Base-by-base conservation (phyloP, 331 rosid species). In the Quercus tomentella region DNA sequence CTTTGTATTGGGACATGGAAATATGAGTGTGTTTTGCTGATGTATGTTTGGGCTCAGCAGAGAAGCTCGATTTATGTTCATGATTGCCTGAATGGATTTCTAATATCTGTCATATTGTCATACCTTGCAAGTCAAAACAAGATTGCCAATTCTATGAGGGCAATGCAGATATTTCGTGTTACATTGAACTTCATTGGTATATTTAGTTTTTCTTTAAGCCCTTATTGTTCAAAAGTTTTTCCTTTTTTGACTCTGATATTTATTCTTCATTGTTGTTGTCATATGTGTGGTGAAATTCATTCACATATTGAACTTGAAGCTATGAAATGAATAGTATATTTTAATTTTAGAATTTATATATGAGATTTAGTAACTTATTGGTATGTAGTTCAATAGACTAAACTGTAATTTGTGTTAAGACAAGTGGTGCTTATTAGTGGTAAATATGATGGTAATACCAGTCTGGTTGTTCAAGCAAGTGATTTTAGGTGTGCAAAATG, bases 1-100 rank as follows among this genome's bases (percentile, higher is more conserved):
- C 25, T 33, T n/a, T 73, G 5, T 76, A 68, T 25, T 12, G 28
- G 73, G 72, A 23, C 35, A 23, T 16, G 30, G 18, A 79, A 49
- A 65, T 75, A 55, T 56, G 49, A 66, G 75, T 22, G 58, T 65
- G 20, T 72, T 72, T 82, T 75, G 20, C 69, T 80, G 72, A 12
- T 76, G 72, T 83, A 95, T 97, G 94, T 91, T 81, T 93, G 99
- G 99, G 97, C 96, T 74, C 87, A 84, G 76, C 93, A 87, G 71
- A 93, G 98, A 82, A 73, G 84, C 68, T 77, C 94, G 0, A 83
- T 93, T 82, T 88, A 91, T 62, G 84, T 72, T 70, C 90, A 93
- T 81, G 98, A 95, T 86, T 93, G 98, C 84, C 79, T 95, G 81
- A 89, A 77, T 84, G 98, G 98, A 69, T 91, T 83, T 83, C 82